Percentiles rank a stretch among this genome's conserved stretches.
Conservation (phyloP, 2,329 filamentous ascomycete genomes). For the Hypoxylon sp. region DNA sequence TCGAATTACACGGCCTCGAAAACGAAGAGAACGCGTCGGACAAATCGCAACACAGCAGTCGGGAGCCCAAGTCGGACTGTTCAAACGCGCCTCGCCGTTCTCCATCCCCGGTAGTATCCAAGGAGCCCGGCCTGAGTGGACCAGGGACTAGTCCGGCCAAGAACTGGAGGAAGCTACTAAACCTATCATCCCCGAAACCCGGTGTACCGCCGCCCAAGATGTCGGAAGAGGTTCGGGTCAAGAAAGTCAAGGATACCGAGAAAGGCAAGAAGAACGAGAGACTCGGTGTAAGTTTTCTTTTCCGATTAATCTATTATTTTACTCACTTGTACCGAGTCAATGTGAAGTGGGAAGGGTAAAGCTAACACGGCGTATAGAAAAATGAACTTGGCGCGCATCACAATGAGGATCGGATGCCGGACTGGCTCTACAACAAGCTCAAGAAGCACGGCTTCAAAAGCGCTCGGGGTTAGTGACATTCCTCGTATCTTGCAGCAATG, state of each 20-base stretch:
- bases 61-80: slow-evolving; percentile 16
- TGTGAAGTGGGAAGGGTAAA: not conserved
- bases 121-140: not conserved
- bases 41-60: not conserved
- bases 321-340: not conserved
- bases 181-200: slow-evolving; percentile 25
- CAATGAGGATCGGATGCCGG: slow-evolving; percentile 80
- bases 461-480: slow-evolving; percentile 62
- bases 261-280: slow-evolving; percentile 34
- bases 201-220: not conserved
- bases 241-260: slow-evolving; percentile 39
- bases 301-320: not conserved
- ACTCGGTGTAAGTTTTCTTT: slow-evolving; percentile 52
- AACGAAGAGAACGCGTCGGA: slow-evolving; percentile 56
- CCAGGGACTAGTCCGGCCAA: not conserved
- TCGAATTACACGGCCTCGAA: slow-evolving; percentile 70
- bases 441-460: slow-evolving; percentile 69
- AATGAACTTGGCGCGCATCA: slow-evolving; percentile 79
- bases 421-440: slow-evolving; percentile 74
- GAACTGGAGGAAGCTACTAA: slow-evolving; percentile 51
- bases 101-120: not conserved
- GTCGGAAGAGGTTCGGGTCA: slow-evolving; percentile 19
- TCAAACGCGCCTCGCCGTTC: not conserved
- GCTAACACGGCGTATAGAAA: slow-evolving; percentile 56
- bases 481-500: not conserved